Percentiles rank a stretch among this genome's conserved stretches.
Evolutionary conservation across 345 rosid species (phyloP).

Genomic region (Lepidium aucheri): DNA sequence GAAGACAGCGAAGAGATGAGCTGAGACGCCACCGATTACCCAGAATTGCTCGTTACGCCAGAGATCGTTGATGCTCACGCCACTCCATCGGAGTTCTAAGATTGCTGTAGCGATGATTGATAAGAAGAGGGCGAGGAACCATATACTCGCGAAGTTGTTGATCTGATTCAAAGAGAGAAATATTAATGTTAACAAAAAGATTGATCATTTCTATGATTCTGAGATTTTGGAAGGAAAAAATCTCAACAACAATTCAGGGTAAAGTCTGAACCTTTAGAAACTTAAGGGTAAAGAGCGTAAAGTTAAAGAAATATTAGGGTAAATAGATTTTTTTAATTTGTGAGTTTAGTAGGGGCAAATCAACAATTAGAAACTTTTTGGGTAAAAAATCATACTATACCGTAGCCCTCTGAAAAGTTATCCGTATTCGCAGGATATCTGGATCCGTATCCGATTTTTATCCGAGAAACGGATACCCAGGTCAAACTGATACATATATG

Average conservation of each 20-base stretch:
- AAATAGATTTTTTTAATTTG: not conserved
- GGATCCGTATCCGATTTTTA: too few species aligned
- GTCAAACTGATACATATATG: too few species aligned
- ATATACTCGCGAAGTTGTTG: constrained; percentile 69
- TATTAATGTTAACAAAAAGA: not conserved
- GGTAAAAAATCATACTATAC: too few species aligned
- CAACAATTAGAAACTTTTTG: not conserved
- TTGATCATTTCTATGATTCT: not conserved
- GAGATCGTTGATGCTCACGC: constrained; percentile 75
- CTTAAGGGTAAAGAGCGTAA: not conserved
- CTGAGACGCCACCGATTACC: constrained; percentile 97
- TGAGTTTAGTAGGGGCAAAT: not conserved
- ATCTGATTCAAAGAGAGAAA: constrained; percentile 34
- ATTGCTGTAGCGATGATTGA: constrained; percentile 83
- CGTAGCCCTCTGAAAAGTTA: too few species aligned
- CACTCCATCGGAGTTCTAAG: constrained; percentile 89
- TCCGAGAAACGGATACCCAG: too few species aligned
- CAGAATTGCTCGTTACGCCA: constrained; percentile 99
- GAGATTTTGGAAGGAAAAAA: not conserved
- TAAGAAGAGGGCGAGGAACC: constrained; percentile 86
- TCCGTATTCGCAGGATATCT: too few species aligned
- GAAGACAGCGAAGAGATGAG: constrained; percentile 91
- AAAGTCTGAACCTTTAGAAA: not conserved
- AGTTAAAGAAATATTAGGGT: not conserved
- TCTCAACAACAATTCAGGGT: not conserved